These are phyloP conservation scores for Myriosclerotinia scirpicola DNA, from an alignment of 2,329 filamentous ascomycete genomes.

Conservation along the genomic window DNA sequence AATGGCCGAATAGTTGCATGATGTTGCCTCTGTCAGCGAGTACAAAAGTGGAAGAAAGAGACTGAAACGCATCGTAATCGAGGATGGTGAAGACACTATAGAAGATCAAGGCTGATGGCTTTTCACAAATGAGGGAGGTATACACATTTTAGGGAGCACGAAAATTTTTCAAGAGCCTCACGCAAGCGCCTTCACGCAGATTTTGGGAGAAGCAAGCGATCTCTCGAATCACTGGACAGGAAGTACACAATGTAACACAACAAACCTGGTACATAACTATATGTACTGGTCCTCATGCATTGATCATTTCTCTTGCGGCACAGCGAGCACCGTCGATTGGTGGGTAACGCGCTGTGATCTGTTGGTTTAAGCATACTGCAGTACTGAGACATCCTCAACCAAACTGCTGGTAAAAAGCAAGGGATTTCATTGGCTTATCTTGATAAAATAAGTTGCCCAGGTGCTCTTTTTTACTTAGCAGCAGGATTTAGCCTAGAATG, in stretches of 20 bases:
- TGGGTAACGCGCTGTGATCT: no score
- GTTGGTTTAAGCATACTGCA: no score
- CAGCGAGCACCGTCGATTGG: no score
- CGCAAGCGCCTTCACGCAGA: neutral
- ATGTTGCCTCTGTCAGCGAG: slow-evolving; percentile 5
- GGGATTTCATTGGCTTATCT: neutral
- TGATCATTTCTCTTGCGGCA: no score
- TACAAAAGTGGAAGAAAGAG: neutral
- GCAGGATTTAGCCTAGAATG: neutral
- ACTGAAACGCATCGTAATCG: neutral
- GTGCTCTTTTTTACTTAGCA: neutral
- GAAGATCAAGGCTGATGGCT: neutral
- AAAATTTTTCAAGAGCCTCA: neutral
- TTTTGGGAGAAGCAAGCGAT: neutral
- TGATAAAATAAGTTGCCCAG: neutral
- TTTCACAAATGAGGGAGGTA: neutral
- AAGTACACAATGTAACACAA: neutral
- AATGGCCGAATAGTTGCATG: slow-evolving; percentile 12
- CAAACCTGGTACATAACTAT: neutral
- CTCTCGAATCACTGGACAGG: neutral
- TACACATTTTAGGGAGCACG: slow-evolving; percentile 1
- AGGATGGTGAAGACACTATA: neutral
- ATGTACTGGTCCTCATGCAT: no score
- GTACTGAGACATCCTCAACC: no score
- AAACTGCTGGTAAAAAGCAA: no score